phyloP scores from a whole-genome alignment of 1,284 basidiomycete genomes.

The Cutaneotrichosporon cavernicola region DNA sequence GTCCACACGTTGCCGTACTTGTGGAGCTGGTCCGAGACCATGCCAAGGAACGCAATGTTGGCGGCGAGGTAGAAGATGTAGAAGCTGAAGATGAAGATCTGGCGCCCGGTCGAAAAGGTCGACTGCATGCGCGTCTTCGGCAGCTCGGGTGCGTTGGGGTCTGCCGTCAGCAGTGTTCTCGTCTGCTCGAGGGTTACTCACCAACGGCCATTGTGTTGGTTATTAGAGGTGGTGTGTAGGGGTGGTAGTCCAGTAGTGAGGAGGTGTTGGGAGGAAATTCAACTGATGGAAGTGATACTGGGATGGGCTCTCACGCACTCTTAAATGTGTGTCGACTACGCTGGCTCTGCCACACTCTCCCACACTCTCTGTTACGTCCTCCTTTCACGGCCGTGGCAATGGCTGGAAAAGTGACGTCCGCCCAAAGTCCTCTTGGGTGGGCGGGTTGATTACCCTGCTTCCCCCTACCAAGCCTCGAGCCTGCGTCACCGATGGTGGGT shows the following conservation, averaged over 20 bases:
- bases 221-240: neutral
- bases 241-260: neutral
- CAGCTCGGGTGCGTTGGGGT: neutral
- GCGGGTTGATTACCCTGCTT: neutral
- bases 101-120: slow-evolving; percentile 31
- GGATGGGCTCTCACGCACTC: neutral
- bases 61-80: slow-evolving; percentile 59
- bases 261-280: neutral
- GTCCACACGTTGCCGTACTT: slow-evolving; percentile 31
- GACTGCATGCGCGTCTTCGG: slow-evolving; percentile 13
- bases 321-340: neutral
- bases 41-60: slow-evolving; percentile 53
- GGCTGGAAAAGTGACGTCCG: neutral
- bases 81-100: slow-evolving; percentile 55
- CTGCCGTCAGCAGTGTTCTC: neutral
- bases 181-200: neutral
- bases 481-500: neutral
- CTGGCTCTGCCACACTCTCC: neutral
- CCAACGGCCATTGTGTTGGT: neutral
- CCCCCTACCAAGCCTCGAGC: neutral
- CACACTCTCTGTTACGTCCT: neutral
- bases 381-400: neutral
- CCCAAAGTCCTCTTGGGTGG: neutral
- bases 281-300: neutral
- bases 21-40: slow-evolving; percentile 45